Evolutionary conservation across 192 early-diverging fungal species (phyloP).

Genomic region (Coemansia sp.): DNA sequence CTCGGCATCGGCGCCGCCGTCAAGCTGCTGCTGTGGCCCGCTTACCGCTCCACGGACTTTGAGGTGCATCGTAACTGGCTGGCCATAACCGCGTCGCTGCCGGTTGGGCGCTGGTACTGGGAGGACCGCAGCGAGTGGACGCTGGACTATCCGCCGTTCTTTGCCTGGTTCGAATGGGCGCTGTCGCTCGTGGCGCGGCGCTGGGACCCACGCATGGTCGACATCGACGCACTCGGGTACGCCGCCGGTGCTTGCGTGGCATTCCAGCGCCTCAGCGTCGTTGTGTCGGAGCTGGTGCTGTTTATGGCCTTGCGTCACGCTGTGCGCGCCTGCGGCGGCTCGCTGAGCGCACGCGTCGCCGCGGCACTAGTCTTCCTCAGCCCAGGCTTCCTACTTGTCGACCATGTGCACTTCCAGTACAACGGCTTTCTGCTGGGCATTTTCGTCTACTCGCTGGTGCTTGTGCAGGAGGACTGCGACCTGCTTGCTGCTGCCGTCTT

Average conservation of each 20-base stretch:
- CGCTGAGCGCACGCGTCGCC: conserved; percentile 39
- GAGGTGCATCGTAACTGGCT: conserved; percentile 98
- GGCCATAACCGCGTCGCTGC: conserved; percentile 81
- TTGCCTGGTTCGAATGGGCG: conserved; percentile 90
- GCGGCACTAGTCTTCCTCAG: conserved; percentile 59
- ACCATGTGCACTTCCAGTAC: conserved; percentile 98
- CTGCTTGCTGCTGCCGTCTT: conserved; percentile 62
- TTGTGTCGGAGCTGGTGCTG: conserved; percentile 74
- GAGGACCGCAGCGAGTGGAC: conserved; percentile 88
- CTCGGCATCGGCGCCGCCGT: conserved; percentile 28
- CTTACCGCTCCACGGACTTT: conserved; percentile 94
- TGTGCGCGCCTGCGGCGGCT: conserved; percentile 9
- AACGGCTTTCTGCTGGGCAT: conserved; percentile 91
- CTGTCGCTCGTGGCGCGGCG: conserved; percentile 52
- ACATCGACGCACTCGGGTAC: conserved; percentile 63
- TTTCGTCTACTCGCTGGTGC: conserved; percentile 68
- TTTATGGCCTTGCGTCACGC: conserved; percentile 62
- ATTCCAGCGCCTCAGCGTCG: conserved; percentile 81
- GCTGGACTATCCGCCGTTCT: conserved; percentile 96
- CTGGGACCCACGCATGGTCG: conserved; percentile 73
- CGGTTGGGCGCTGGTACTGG: conserved; percentile 79
- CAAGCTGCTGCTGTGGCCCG: conserved; percentile 66
- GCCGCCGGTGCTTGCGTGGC: conserved; percentile 58
- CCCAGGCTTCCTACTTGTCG: conserved; percentile 77
- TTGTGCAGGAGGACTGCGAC: conserved; percentile 58